Percentiles rank a stretch among this genome's conserved stretches.
Conservation (phyloP, 306 rosid genomes). For the Mimosa bimucronata region DNA sequence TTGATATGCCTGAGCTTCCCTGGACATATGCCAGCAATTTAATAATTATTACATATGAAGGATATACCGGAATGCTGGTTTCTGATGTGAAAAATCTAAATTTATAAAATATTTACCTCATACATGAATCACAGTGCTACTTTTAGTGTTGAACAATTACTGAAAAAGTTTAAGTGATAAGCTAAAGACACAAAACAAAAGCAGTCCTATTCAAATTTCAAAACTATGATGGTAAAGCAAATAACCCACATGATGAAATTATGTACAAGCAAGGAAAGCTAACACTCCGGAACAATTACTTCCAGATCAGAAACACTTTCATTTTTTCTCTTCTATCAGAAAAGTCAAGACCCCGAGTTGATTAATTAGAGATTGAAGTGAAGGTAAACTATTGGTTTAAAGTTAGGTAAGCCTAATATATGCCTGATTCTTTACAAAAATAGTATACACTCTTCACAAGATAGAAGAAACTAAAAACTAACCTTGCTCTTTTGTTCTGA, state of each 20-base stretch:
- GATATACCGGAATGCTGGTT: background rate
- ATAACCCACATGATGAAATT: background rate
- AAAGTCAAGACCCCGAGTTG: no score
- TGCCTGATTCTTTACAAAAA: background rate
- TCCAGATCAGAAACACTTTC: background rate
- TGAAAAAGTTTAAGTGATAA: background rate
- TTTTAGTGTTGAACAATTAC: background rate
- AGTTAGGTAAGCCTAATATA: background rate
- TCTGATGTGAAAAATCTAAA: background rate
- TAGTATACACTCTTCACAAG: background rate
- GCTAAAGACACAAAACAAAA: background rate
- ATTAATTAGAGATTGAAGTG: no score
- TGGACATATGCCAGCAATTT: conserved; percentile 25
- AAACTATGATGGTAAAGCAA: background rate
- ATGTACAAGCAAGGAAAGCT: background rate
- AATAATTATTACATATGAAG: conserved; percentile 8
- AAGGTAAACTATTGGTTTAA: background rate
- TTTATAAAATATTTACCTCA: background rate
- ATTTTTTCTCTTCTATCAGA: background rate
- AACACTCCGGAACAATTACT: background rate
- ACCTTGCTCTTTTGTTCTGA: conserved; percentile 95
- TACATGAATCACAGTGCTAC: no score
- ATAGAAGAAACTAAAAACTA: background rate
- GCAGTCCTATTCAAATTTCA: background rate
- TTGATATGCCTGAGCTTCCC: conserved; percentile 70